Conservation (phyloP, 2,329 filamentous ascomycete genomes). For the Phoma sp. region DNA sequence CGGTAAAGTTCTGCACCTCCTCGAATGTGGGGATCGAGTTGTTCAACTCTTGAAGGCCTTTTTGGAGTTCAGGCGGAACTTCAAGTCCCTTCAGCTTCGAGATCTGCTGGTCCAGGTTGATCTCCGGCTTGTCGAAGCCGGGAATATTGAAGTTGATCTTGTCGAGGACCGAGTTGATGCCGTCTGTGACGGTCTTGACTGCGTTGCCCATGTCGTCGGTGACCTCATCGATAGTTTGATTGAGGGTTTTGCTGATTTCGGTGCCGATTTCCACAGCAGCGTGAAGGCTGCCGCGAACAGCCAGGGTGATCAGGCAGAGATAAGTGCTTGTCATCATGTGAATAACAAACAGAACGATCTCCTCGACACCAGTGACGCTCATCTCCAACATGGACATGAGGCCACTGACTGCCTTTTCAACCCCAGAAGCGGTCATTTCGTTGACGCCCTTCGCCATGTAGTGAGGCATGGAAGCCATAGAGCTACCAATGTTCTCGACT, state of each 20-base stretch:
- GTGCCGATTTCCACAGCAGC: slow-evolving; percentile 70
- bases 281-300: slow-evolving; percentile 79
- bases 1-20: slow-evolving; percentile 82
- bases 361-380: slow-evolving; percentile 82
- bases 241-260: slow-evolving; percentile 67
- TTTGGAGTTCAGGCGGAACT: slow-evolving; percentile 72
- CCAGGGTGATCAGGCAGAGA: slow-evolving; percentile 84
- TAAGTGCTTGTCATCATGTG: slow-evolving; percentile 91
- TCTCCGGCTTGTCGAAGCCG: slow-evolving; percentile 56
- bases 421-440: slow-evolving; percentile 77
- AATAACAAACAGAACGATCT: slow-evolving; percentile 89
- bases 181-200: slow-evolving; percentile 42
- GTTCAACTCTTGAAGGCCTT: slow-evolving; percentile 76
- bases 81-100: slow-evolving; percentile 73
- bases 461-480: slow-evolving; percentile 98
- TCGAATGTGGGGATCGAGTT: slow-evolving; percentile 81
- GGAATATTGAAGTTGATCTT: slow-evolving; percentile 52
- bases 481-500: slow-evolving; percentile 90
- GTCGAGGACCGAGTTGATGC: slow-evolving; percentile 50
- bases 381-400: slow-evolving; percentile 81
- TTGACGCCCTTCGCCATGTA: slow-evolving; percentile 92
- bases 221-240: slow-evolving; percentile 67
- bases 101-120: slow-evolving; percentile 73
- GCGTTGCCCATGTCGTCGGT: slow-evolving; percentile 58
- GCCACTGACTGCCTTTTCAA: slow-evolving; percentile 80